phyloP scores from a whole-genome alignment of 1,284 basidiomycete genomes.

The Chalciporus piperatoides region DNA sequence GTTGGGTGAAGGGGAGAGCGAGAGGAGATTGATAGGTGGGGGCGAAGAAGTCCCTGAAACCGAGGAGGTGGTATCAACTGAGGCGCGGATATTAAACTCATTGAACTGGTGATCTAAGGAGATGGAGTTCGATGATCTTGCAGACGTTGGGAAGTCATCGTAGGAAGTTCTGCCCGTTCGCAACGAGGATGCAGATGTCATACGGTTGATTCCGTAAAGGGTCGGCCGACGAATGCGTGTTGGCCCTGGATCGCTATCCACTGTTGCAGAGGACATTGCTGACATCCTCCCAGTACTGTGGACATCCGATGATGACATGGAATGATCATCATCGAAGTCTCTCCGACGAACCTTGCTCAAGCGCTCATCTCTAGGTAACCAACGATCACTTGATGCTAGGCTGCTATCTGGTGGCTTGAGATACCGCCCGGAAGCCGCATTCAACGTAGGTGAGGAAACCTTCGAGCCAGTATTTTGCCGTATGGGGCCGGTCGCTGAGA shows the following conservation, averaged over 20 bases:
- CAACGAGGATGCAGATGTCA: slow-evolving; percentile 73
- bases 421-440: slow-evolving; percentile 57
- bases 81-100: slow-evolving; percentile 70
- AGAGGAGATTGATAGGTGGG: slow-evolving; percentile 68
- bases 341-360: slow-evolving; percentile 74
- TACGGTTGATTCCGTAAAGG: slow-evolving; percentile 62
- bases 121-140: slow-evolving; percentile 77
- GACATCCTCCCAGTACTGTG: slow-evolving; percentile 69
- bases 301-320: slow-evolving; percentile 82
- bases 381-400: slow-evolving; percentile 45
- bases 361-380: slow-evolving; percentile 54
- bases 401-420: slow-evolving; percentile 38
- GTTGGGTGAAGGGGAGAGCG: slow-evolving; percentile 57
- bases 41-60: slow-evolving; percentile 65
- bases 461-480: slow-evolving; percentile 46
- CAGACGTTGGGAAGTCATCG: slow-evolving; percentile 70
- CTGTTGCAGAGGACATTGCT: slow-evolving; percentile 71
- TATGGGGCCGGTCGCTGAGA: slow-evolving; percentile 52
- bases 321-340: slow-evolving; percentile 86
- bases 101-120: slow-evolving; percentile 79
- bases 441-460: slow-evolving; percentile 43
- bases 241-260: slow-evolving; percentile 82
- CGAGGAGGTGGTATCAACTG: slow-evolving; percentile 58
- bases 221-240: slow-evolving; percentile 58
- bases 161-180: slow-evolving; percentile 53